These are phyloP conservation scores for Acidiella bohemica DNA, from an alignment of 495 filamentous ascomycete species.

Conservation along the genomic window DNA sequence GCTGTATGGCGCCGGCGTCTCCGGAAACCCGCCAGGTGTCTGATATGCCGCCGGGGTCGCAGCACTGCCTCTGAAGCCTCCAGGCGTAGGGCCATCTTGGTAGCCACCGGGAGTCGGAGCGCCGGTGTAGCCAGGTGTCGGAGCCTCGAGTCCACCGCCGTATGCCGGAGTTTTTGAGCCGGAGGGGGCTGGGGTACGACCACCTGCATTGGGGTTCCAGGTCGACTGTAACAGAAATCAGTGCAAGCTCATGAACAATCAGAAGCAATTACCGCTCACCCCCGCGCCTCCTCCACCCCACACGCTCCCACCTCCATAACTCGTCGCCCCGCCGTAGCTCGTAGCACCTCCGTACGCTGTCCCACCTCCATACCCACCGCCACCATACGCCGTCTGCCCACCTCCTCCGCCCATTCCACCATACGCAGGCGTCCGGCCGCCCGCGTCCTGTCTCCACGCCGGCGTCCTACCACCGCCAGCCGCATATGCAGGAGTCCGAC, in stretches of 20 bases:
- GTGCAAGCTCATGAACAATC: neutral
- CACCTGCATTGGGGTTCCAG: slow-evolving; percentile 39
- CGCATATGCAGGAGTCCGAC: slow-evolving; percentile 27
- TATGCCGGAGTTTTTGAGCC: slow-evolving; percentile 44
- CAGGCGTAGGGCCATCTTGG: slow-evolving; percentile 46
- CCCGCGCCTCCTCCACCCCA: slow-evolving; percentile 11
- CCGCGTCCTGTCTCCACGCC: slow-evolving; percentile 46
- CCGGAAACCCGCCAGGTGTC: slow-evolving; percentile 36
- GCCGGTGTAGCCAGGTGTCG: slow-evolving; percentile 29
- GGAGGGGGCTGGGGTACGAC: slow-evolving; percentile 43
- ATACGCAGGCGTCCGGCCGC: slow-evolving; percentile 13
- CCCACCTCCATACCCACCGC: slow-evolving; percentile 36
- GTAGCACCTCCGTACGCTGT: slow-evolving; percentile 40
- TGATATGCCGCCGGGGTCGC: slow-evolving; percentile 36
- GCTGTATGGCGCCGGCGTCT: slow-evolving; percentile 42
- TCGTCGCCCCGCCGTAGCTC: slow-evolving; percentile 15
- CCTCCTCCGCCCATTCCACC: slow-evolving; percentile 4
- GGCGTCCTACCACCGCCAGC: slow-evolving; percentile 46
- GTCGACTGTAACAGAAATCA: slow-evolving; percentile 15
- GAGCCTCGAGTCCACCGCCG: slow-evolving; percentile 19
- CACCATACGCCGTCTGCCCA: slow-evolving; percentile 15
- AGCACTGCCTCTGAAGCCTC: slow-evolving; percentile 42
- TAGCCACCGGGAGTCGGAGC: slow-evolving; percentile 71
- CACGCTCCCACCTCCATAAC: slow-evolving; percentile 17
- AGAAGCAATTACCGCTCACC: slow-evolving; percentile 4